Evolutionary conservation across 2,329 filamentous ascomycete species (phyloP).

Genomic region (Cercospora nicotianae): DNA sequence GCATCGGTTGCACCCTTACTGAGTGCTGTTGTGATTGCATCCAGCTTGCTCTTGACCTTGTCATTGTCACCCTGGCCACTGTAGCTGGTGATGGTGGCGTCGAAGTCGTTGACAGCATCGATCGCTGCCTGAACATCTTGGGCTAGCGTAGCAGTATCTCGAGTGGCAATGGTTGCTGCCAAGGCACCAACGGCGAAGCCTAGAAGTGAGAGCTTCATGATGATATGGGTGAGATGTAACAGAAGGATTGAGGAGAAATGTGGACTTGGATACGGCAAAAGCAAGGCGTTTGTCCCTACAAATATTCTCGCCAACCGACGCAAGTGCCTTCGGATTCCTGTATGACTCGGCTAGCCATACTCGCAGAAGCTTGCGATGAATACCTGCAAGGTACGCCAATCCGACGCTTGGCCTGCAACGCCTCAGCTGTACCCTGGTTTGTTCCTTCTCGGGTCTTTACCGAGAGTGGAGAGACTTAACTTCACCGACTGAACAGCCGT

Average conservation of each 20-base stretch:
- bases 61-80: not conserved
- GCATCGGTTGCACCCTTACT: not conserved
- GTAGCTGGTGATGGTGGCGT: not conserved
- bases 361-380: not conserved
- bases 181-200: not conserved
- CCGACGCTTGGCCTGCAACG: not conserved
- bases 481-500: not conserved
- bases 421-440: not conserved
- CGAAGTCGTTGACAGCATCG: not conserved
- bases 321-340: not conserved
- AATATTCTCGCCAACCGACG: not conserved
- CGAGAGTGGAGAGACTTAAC: not conserved
- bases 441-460: not conserved
- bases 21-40: not conserved
- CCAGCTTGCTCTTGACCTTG: not conserved
- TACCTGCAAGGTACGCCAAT: not conserved
- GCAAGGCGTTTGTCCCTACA: not conserved
- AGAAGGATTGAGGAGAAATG: not conserved
- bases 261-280: not conserved
- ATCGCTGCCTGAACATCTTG: not conserved
- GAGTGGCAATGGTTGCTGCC: not conserved
- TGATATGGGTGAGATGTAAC: not conserved
- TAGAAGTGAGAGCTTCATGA: not conserved
- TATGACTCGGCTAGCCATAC: not conserved
- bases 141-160: not conserved